phyloP scores from a whole-genome alignment of 768 basidiomycete species.

The Pleurotus djamor region DNA sequence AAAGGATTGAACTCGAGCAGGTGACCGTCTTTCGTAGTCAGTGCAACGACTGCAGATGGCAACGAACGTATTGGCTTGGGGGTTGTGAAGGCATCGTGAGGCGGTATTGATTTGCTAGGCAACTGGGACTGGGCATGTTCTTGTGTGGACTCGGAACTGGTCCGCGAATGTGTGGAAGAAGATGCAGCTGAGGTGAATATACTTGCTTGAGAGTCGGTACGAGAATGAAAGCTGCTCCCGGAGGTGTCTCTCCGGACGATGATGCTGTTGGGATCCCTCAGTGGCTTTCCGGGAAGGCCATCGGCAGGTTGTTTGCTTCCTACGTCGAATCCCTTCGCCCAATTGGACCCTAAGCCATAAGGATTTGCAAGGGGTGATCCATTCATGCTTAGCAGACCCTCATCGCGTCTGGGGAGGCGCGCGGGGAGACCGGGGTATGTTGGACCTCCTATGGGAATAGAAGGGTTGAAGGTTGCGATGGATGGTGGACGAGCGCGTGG shows the following conservation, averaged over 20 bases:
- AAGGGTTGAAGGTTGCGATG: conserved; percentile 69
- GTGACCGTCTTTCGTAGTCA: conserved; percentile 81
- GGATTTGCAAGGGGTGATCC: conserved; percentile 84
- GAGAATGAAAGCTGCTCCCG: conserved; percentile 36
- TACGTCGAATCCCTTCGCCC: conserved; percentile 47
- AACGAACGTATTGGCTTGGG: conserved; percentile 31
- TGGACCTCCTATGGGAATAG: conserved; percentile 55
- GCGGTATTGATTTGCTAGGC: conserved; percentile 14
- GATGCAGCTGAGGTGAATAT: conserved; percentile 35
- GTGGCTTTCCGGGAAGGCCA: conserved; percentile 20
- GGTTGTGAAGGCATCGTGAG: conserved; percentile 27
- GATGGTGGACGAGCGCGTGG: conserved; percentile 47
- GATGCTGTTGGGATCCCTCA: conserved; percentile 53
- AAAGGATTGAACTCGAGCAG: conserved; percentile 86
- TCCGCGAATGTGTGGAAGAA: conserved; percentile 38
- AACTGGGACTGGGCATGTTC: conserved; percentile 20
- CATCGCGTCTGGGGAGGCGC: conserved; percentile 70
- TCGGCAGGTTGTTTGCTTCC: conserved; percentile 10
- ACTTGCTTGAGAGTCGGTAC: conserved; percentile 52
- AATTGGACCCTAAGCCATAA: conserved; percentile 60
- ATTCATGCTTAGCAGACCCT: conserved; percentile 78
- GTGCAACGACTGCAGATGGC: conserved; percentile 63
- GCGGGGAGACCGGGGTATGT: conserved; percentile 49
- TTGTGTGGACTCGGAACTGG: conserved; percentile 29
- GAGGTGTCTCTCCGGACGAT: conserved; percentile 58